Percentiles rank a stretch among this genome's conserved stretches.
Evolutionary conservation across 805 yeast species (phyloP).

Genomic region (Yarrowia sp.): DNA sequence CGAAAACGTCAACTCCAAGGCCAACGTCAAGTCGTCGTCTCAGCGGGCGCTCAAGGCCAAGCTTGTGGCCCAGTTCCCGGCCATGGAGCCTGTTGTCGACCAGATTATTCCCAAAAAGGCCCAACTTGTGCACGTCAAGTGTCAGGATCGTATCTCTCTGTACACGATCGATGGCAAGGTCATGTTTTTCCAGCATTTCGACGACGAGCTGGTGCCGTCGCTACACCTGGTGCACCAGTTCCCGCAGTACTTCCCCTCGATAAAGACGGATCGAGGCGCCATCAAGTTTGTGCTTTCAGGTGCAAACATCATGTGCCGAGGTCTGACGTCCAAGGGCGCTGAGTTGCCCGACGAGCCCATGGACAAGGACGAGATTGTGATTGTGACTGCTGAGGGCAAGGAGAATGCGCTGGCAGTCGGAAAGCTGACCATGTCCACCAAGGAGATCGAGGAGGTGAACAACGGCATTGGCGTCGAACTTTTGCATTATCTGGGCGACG

Average conservation of each 20-base stretch:
- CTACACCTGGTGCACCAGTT: constrained; percentile 56
- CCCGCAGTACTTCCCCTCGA: constrained; percentile 83
- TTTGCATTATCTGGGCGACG: constrained; percentile 86
- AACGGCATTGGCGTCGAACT: constrained; percentile 91
- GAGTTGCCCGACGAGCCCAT: constrained; percentile 74
- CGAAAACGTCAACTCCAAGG: constrained; percentile 87
- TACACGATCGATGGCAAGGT: constrained; percentile 77
- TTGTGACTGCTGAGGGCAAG: constrained; percentile 91
- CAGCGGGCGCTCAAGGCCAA: constrained; percentile 85
- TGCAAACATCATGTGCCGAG: constrained; percentile 97
- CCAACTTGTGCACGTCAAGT: constrained; percentile 78
- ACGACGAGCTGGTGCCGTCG: constrained; percentile 77
- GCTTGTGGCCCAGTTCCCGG: constrained; percentile 74
- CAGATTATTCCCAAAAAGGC: constrained; percentile 87
- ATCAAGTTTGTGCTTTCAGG: constrained; percentile 94
- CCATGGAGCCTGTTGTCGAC: constrained; percentile 78
- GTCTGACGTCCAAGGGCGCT: constrained; percentile 85
- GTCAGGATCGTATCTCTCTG: constrained; percentile 87
- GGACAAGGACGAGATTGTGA: constrained; percentile 73
- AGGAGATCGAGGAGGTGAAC: constrained; percentile 80
- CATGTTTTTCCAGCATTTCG: constrained; percentile 79
- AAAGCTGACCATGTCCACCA: constrained; percentile 83
- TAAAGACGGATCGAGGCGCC: constrained; percentile 94
- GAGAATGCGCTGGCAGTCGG: constrained; percentile 91
- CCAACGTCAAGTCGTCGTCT: constrained; percentile 93